These are phyloP conservation scores for Blastobotrys persicus DNA, from an alignment of 1,139 yeast species.

Conservation along the genomic window DNA sequence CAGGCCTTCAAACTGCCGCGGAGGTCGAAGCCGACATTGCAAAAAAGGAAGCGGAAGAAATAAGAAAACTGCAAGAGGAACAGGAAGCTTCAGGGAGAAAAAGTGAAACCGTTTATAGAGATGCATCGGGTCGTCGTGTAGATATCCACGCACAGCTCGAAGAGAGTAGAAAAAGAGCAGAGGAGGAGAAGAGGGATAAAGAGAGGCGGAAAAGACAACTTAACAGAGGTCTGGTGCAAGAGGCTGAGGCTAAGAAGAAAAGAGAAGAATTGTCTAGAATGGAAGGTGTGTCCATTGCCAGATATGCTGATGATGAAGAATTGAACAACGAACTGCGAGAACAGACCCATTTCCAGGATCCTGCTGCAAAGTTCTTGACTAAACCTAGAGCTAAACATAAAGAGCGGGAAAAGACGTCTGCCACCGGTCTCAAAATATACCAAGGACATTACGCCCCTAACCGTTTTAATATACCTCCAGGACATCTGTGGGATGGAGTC, in stretches of 20 bases:
- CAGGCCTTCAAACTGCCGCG: conserved; percentile 48
- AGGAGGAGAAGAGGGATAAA: conserved; percentile 34
- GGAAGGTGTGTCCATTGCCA: conserved; percentile 35
- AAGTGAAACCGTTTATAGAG: conserved; percentile 56
- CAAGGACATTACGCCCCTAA: conserved; percentile 60
- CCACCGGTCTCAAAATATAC: conserved; percentile 36
- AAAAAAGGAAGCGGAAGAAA: conserved; percentile 32
- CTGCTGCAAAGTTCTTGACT: conserved; percentile 51
- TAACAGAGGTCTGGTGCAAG: conserved; percentile 49
- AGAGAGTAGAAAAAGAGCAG: conserved; percentile 31
- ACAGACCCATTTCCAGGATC: conserved; percentile 60
- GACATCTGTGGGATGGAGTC: conserved; percentile 89
- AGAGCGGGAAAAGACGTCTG: conserved; percentile 9
- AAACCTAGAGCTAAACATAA: conserved; percentile 6
- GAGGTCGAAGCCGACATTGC: conserved; percentile 40
- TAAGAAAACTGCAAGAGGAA: conserved; percentile 21
- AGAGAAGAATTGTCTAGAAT: conserved; percentile 36
- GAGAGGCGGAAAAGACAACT: conserved; percentile 37
- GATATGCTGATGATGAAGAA: conserved; percentile 41
- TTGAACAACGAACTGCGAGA: conserved; percentile 41
- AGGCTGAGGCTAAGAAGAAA: conserved; percentile 30
- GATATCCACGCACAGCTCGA: conserved; percentile 41
- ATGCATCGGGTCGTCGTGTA: conserved; percentile 52
- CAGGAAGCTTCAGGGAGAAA: conserved; percentile 13
- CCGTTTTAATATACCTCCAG: conserved; percentile 75